Conservation (phyloP, 2,329 filamentous ascomycete genomes). For the Phyllosticta citriasiana region DNA sequence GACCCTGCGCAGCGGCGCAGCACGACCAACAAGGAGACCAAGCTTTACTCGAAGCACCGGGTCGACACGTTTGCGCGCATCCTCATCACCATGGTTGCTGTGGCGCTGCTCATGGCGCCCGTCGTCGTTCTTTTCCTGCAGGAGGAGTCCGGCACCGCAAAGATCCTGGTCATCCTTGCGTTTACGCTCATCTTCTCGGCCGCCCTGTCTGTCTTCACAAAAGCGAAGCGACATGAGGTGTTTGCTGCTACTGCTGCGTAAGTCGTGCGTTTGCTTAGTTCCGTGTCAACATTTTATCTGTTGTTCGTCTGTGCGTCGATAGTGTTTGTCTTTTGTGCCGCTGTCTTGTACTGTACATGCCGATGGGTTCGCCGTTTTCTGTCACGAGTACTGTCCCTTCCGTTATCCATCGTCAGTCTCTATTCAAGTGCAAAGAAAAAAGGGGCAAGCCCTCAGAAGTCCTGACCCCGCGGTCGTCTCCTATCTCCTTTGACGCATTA, state of each 20-base stretch:
- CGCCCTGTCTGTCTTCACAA: slow-evolving; percentile 14
- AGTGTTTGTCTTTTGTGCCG: not conserved
- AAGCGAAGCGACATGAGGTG: slow-evolving; percentile 16
- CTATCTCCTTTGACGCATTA: not conserved
- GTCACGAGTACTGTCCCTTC: not conserved
- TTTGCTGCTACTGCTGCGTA: slow-evolving; percentile 19
- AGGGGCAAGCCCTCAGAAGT: not conserved
- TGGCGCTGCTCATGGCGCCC: slow-evolving; percentile 15
- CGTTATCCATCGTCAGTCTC: not conserved
- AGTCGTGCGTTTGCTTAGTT: slow-evolving; percentile 4
- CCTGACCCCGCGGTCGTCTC: not conserved
- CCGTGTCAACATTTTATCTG: not conserved
- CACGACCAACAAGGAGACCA: slow-evolving; percentile 10
- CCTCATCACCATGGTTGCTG: slow-evolving; percentile 17
- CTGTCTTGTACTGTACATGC: not conserved
- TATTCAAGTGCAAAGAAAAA: not conserved
- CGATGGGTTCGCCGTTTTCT: not conserved
- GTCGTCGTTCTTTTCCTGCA: slow-evolving; percentile 14
- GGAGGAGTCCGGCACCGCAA: slow-evolving; percentile 10
- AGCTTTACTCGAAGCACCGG: slow-evolving; percentile 13
- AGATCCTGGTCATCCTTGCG: slow-evolving; percentile 14
- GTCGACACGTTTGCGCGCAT: slow-evolving; percentile 14
- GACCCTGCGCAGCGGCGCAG: slow-evolving; percentile 12
- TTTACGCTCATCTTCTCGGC: slow-evolving; percentile 15
- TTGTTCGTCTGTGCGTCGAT: not conserved